Base-by-base conservation (phyloP, 2,329 filamentous ascomycete genomes). In the Tothia fuscella region DNA sequence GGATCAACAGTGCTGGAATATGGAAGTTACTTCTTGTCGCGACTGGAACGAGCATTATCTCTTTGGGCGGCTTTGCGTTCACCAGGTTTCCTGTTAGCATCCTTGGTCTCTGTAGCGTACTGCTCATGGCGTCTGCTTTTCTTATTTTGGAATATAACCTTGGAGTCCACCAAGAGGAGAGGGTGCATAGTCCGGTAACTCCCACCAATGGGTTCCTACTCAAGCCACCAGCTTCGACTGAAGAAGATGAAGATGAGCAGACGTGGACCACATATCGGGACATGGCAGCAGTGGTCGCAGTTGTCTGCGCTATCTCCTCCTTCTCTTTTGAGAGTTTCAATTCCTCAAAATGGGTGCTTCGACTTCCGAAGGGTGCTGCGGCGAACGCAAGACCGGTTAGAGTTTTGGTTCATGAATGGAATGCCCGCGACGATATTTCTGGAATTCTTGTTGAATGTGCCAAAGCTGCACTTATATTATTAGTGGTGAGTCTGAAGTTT, bases 61-160 rank as follows among this genome's bases (percentile, higher is more conserved):
- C 56, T 4, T 51, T 63, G n/a, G 56, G 51, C 14, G 48, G 54
- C 13, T n/a, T n/a, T n/a, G 46, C 53, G 21, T 59, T 55, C 31
- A 55, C 53, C 20, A 54, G 58, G 2, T 54, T 56, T 6, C 47
- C 60, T 1, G 58, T 56, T 5, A 50, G 57, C 13, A 57, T 59
- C 4, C 55, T 68, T 6, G 64, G 63, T 4, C 45, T 67, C 13
- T 64, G 63, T 31, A 60, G 62, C 48, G 58, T 58, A 19, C 50
- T 66, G 9, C 59, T 65, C 36, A 53, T 55, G 14, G 63, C 57
- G 3, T 47, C 57, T 4, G 62, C 63, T 9, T 51, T 67, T n/a
- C 49, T 62, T 13, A 50, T 66, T 34, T 53, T 68, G 26, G 60
- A 65, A 39, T 48, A 51, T n/a, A 56, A 59, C 36, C 24, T 43